Base-by-base conservation (phyloP, 495 filamentous ascomycete species). In the Daldinia vernicosa region DNA sequence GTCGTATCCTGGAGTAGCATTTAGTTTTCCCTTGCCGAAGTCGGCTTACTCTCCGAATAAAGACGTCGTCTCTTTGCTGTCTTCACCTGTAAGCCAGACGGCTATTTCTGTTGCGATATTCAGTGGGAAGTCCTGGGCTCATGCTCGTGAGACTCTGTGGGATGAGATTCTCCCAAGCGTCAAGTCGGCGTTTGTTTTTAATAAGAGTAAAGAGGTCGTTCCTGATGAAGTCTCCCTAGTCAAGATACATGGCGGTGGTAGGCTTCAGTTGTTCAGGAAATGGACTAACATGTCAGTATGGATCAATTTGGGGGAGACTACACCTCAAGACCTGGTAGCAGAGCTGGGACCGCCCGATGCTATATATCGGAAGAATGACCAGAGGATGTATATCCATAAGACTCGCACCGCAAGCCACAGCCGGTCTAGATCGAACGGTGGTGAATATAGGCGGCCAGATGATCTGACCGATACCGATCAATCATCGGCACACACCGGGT, bases 341-440 rank as follows among this genome's bases (percentile, higher is more conserved):
- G 94, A 97, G 66, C 88, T 99, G 28, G 95, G 95, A 0, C 92
- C 95, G 3, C 95, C 95, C n/a, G 93, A 97, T 80, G 92, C 94
- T 19, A 96, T 96, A 37, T 97, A 97, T 79, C 86, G 92, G 69
- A 98, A 97, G 84, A 92, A 93, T 77, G 95, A 97, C 77, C 90
- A 93, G 72, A 86, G 92, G 37, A 90, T 98, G 77, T 92, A 92
- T n/a, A 95, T 97, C 47, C 95, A 98, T 78, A 89, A 88, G 70
- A 81, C 83, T 53, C 83, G 83, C 8, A 78, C 81, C 12, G 80
- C 82, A 28, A 85, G 84, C 52, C 79, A 81, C 54, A 79, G 79
- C 61, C 72, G 82, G 74, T 72, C 81, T 56, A 73, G 85, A 77
- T 76, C 78, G 66, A 80, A 81, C 82, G 83, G 85, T 19, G 78